A percentile compares a stretch with the other conserved stretches of the same genome.
These are phyloP conservation scores for Paraurostyla sp. DNA, from an alignment of 73 alveolate species.

Conservation along the genomic window DNA sequence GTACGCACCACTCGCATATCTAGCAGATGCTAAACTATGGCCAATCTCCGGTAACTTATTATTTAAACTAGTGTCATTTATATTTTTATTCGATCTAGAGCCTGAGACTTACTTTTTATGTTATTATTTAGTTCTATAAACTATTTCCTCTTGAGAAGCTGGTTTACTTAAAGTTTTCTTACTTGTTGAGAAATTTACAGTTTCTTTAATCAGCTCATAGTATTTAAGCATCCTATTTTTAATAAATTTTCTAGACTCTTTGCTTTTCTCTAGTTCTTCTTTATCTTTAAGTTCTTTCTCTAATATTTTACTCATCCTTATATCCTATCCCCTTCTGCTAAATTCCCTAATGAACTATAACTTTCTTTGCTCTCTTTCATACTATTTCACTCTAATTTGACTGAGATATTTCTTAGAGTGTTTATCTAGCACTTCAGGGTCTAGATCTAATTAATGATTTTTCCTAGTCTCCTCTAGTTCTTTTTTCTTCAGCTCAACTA, in stretches of 20 bases:
- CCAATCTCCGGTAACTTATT: background rate
- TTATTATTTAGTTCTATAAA: background rate
- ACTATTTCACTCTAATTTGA: background rate
- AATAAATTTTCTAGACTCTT: background rate
- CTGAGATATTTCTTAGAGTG: background rate
- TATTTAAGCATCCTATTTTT: background rate
- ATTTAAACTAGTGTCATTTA: too few relatives aligned
- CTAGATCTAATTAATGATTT: background rate
- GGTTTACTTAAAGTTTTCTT: background rate
- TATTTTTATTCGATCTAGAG: too few relatives aligned
- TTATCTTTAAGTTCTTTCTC: background rate
- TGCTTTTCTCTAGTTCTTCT: background rate
- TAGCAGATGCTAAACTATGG: background rate
- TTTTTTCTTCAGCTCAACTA: background rate
- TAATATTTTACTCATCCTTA: background rate
- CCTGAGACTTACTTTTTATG: too few relatives aligned
- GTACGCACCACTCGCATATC: background rate
- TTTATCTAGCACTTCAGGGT: background rate
- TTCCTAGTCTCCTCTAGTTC: background rate
- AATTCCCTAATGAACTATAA: background rate
- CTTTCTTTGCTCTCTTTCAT: constrained; percentile 19
- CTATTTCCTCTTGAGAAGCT: background rate
- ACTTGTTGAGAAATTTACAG: background rate
- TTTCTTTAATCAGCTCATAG: background rate
- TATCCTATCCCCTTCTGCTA: background rate